Conservation (phyloP, 805 yeast species). For the Metschnikowia lochheadii region DNA sequence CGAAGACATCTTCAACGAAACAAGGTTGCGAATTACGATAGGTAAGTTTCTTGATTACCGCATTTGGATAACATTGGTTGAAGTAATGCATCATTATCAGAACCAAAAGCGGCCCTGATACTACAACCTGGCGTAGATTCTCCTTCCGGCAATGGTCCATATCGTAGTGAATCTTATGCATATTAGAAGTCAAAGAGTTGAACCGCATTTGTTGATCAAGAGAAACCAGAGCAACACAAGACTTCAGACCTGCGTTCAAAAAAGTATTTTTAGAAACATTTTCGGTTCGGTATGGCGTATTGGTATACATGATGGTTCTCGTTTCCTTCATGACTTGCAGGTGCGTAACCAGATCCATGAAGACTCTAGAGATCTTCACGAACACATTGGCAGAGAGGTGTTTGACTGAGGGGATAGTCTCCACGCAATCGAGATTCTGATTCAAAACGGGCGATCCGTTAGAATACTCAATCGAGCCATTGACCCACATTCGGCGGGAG, state of each 20-base stretch:
- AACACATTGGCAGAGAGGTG: constrained; percentile 35
- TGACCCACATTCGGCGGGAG: constrained; percentile 73
- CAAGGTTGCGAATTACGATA: constrained; percentile 52
- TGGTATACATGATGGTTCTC: constrained; percentile 61
- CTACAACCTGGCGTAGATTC: constrained; percentile 55
- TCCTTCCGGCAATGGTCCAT: constrained; percentile 53
- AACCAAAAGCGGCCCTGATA: constrained; percentile 80
- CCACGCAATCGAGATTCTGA: constrained; percentile 46
- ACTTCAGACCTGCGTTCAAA: neutral
- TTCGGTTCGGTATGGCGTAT: constrained; percentile 24
- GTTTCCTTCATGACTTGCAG: constrained; percentile 40
- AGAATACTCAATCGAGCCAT: constrained; percentile 53
- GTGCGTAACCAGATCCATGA: constrained; percentile 23
- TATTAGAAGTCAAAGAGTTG: constrained; percentile 74
- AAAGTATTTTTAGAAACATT: neutral
- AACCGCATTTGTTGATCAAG: constrained; percentile 52
- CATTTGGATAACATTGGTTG: constrained; percentile 12
- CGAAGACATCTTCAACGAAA: constrained; percentile 34
- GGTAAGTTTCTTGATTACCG: constrained; percentile 28
- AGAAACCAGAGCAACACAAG: constrained; percentile 23
- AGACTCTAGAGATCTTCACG: constrained; percentile 53
- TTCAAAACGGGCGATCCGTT: constrained; percentile 27
- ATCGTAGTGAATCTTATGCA: constrained; percentile 83
- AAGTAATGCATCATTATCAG: constrained; percentile 55
- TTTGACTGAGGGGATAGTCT: constrained; percentile 44